phyloP scores from a whole-genome alignment of 1,284 basidiomycete genomes.

The Papiliotrema fonsecae region DNA sequence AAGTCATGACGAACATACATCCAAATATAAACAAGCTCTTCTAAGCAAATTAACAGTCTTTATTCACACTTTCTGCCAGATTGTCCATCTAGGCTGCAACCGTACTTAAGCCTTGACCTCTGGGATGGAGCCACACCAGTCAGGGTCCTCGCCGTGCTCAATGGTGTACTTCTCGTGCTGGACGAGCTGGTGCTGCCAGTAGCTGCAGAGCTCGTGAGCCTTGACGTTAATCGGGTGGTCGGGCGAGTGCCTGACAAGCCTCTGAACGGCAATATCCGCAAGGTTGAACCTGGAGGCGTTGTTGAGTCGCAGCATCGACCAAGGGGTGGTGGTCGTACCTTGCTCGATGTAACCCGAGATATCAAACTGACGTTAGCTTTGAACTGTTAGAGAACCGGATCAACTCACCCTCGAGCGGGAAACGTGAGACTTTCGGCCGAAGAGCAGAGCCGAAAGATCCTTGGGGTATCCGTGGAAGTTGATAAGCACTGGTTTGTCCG shows the following conservation, averaged over 20 bases:
- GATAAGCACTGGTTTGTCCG: slow-evolving; percentile 64
- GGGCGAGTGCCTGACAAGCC: slow-evolving; percentile 34
- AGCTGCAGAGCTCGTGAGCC: slow-evolving; percentile 41
- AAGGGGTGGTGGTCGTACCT: slow-evolving; percentile 52
- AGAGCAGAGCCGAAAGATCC: slow-evolving; percentile 44
- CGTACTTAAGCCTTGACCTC: slow-evolving; percentile 13
- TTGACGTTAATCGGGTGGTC: slow-evolving; percentile 39
- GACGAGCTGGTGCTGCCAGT: slow-evolving; percentile 45
- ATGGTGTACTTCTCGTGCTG: slow-evolving; percentile 47
- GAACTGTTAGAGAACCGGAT: neutral
- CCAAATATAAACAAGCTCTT: neutral
- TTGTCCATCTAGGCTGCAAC: neutral
- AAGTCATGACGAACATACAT: neutral
- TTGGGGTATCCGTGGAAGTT: slow-evolving; percentile 69
- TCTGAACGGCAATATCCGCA: slow-evolving; percentile 46
- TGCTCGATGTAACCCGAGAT: slow-evolving; percentile 50
- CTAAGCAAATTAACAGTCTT: neutral
- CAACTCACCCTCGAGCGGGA: slow-evolving; percentile 37
- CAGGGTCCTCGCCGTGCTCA: slow-evolving; percentile 44
- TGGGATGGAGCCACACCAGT: slow-evolving; percentile 39
- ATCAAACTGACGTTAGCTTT: slow-evolving; percentile 30
- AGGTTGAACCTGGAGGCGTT: slow-evolving; percentile 50
- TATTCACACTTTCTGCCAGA: neutral
- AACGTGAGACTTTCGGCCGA: slow-evolving; percentile 42
- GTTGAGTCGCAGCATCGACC: slow-evolving; percentile 51